Evolutionary conservation across 2,329 filamentous ascomycete species (phyloP).

Genomic region (Xylaria digitata): DNA sequence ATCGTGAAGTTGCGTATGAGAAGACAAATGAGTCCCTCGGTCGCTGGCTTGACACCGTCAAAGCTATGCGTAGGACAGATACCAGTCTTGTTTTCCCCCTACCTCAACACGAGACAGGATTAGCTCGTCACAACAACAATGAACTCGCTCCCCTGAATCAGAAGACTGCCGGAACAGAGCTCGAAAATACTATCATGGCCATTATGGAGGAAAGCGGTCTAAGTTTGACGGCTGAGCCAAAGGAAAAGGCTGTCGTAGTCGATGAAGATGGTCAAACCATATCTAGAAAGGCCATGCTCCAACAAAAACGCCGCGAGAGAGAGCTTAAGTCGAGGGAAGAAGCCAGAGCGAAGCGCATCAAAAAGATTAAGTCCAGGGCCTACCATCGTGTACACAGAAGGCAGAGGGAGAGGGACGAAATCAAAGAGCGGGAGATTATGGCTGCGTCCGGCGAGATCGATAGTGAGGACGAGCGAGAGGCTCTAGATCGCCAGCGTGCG

Average conservation of each 20-base stretch:
- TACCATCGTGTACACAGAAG: slow-evolving; percentile 93
- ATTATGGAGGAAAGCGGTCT: slow-evolving; percentile 93
- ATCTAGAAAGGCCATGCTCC: slow-evolving; percentile 75
- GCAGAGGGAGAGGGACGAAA: slow-evolving; percentile 67
- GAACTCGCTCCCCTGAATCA: slow-evolving; percentile 73
- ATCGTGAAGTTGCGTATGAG: slow-evolving; percentile 84
- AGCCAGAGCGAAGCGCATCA: slow-evolving; percentile 88
- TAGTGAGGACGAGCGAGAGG: slow-evolving; percentile 74
- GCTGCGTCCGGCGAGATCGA: slow-evolving; percentile 69
- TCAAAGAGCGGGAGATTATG: slow-evolving; percentile 63
- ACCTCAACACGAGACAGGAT: slow-evolving; percentile 72
- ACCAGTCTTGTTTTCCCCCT: slow-evolving; percentile 86
- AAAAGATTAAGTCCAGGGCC: slow-evolving; percentile 98
- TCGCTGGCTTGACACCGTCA: slow-evolving; percentile 94
- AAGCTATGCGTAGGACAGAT: slow-evolving; percentile 90
- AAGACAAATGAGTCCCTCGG: slow-evolving; percentile 92
- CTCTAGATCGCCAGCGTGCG: slow-evolving; percentile 77
- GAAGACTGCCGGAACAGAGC: slow-evolving; percentile 77
- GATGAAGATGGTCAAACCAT: slow-evolving; percentile 78
- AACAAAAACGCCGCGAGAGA: slow-evolving; percentile 80
- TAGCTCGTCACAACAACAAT: slow-evolving; percentile 68
- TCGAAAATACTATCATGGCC: slow-evolving; percentile 85
- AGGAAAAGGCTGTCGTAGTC: slow-evolving; percentile 71
- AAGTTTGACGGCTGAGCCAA: slow-evolving; percentile 63
- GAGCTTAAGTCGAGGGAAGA: slow-evolving; percentile 91